Base-by-base conservation (phyloP, 805 yeast species). In the Ogataea polymorpha region DNA sequence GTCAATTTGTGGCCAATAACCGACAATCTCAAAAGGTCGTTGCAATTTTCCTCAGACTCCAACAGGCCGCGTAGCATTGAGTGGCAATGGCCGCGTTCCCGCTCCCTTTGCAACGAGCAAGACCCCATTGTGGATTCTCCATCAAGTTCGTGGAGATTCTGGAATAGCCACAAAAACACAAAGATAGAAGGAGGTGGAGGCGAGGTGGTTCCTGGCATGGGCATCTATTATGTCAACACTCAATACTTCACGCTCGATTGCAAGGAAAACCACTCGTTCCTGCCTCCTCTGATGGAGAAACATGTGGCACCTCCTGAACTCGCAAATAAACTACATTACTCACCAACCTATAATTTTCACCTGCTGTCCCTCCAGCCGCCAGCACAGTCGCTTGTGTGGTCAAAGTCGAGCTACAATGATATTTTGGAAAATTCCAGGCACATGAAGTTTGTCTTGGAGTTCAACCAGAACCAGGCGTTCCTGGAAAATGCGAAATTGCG, bases 1-100 rank as follows among this genome's bases (percentile, higher is more conserved):
- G 45, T 45, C 18, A 42, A 48, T 27, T 25, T 55, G 9, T 57
- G 62, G 62, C 62, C 62, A 3, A 48, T 57, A 25, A 55, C 62
- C 1, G 57, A 53, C 27, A 45, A 50, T 38, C 39, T 55, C 3
- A 37, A 33, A 32, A 43, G 56, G 9, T 42, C 53, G 0, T 25
- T 41, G 13, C 17, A n/a, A 1, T 55, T 54, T 31, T 31, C 44
- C 8, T 23, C 27, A 4, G 3, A 23, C 6, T 49, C 58, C 13
- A 55, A 55, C 39, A 20, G 31, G n/a, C 10, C 47, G 6, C 38
- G 24, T 7, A 27, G 29, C 10, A 25, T 24, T 23, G 13, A 29
- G 6, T 53, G 53, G 45, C 35, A 27, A 2, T 55, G 60, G 60
- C 60, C 58, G 2, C 10, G 11, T 2, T 17, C 39, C 5, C 41